Conservation (phyloP, 1,284 basidiomycete genomes). For the Sphaerobolus stellatus region DNA sequence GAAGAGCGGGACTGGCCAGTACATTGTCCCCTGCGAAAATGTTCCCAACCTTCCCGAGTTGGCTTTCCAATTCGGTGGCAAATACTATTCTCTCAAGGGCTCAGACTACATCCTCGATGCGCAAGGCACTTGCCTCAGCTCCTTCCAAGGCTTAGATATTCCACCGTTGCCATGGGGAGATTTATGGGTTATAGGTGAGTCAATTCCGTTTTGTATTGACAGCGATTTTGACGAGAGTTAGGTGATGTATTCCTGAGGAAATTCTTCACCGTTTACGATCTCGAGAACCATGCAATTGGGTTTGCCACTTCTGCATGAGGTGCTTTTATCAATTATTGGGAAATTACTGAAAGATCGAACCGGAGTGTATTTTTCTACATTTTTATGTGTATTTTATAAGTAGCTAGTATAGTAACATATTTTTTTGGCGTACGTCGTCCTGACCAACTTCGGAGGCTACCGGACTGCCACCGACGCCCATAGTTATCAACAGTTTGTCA, state of each 20-base stretch:
- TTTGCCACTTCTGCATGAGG: slow-evolving; percentile 55
- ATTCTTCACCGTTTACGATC: slow-evolving; percentile 95
- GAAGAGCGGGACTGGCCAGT: slow-evolving; percentile 94
- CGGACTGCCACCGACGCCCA: too few species aligned
- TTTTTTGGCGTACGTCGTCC: too few species aligned
- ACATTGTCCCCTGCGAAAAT: slow-evolving; percentile 86
- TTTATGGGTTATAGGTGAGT: slow-evolving; percentile 91
- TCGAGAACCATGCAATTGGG: slow-evolving; percentile 82
- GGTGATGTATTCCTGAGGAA: slow-evolving; percentile 85
- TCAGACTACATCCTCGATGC: slow-evolving; percentile 89
- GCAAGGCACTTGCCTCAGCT: slow-evolving; percentile 90
- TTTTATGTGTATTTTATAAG: too few species aligned
- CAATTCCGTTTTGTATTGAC: too few species aligned
- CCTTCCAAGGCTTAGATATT: slow-evolving; percentile 93
- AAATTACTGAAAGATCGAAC: too few species aligned
- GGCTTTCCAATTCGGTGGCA: slow-evolving; percentile 80
- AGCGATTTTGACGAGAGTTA: slow-evolving; percentile 29
- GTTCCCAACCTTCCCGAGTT: slow-evolving; percentile 86
- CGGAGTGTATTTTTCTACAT: too few species aligned
- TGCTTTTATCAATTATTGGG: too few species aligned
- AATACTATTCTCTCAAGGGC: slow-evolving; percentile 77
- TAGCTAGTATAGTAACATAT: too few species aligned
- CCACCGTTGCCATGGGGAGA: slow-evolving; percentile 77
- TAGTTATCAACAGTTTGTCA: too few species aligned
- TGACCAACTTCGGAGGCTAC: too few species aligned